Evolutionary conservation across 2,329 filamentous ascomycete species (phyloP).

Genomic region (Penicillium psychrosexuale): DNA sequence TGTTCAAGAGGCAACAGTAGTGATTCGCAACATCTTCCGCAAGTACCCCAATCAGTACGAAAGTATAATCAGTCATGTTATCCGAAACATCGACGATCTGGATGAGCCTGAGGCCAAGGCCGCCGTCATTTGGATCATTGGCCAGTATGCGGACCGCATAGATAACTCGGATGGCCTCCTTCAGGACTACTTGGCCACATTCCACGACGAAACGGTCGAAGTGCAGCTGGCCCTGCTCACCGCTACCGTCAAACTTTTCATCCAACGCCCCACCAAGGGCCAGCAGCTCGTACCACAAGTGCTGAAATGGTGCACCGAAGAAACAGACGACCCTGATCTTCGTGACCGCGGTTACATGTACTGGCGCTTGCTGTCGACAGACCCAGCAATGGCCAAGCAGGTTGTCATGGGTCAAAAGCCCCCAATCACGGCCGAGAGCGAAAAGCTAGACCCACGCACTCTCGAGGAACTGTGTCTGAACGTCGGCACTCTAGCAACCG

Average conservation of each 20-base stretch:
- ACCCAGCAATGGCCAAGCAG: constrained; percentile 78
- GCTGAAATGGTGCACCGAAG: constrained; percentile 96
- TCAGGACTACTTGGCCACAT: constrained; percentile 92
- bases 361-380: constrained; percentile 91
- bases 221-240: constrained; percentile 93
- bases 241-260: constrained; percentile 96
- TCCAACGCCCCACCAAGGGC: constrained; percentile 91
- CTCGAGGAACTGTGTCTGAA: constrained; percentile 97
- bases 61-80: constrained; percentile 91
- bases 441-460: constrained; percentile 85
- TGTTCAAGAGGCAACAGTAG: constrained; percentile 96
- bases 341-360: constrained; percentile 98
- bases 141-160: constrained; percentile 94
- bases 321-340: constrained; percentile 97
- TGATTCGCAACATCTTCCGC: constrained; percentile 98
- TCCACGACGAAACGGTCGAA: constrained; percentile 90
- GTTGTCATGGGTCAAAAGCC: constrained; percentile 98
- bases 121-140: constrained; percentile 99
- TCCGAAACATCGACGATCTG: constrained; percentile 91
- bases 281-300: constrained; percentile 92
- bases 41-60: constrained; percentile 99
- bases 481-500: constrained; percentile 91
- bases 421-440: constrained; percentile 90
- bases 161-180: constrained; percentile 93
- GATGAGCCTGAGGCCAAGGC: constrained; percentile 98